phyloP scores from a whole-genome alignment of 1,284 basidiomycete genomes.

The Leccinum fallax region DNA sequence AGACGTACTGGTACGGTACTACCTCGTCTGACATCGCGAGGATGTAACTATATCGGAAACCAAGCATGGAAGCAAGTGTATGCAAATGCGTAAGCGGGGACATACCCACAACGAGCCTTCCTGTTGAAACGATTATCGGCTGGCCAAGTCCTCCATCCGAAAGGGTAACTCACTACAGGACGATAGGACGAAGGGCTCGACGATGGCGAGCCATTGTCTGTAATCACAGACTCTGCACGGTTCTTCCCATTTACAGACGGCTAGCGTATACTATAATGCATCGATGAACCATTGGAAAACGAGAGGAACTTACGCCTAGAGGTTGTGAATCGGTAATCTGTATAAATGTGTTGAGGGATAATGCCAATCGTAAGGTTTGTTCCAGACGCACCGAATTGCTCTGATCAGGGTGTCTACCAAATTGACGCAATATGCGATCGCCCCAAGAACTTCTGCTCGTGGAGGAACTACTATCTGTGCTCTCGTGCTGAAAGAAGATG shows the following conservation, averaged over 20 bases:
- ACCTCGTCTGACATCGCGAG: not conserved
- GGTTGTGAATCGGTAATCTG: constrained; percentile 6
- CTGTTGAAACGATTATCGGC: not conserved
- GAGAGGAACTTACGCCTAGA: constrained; percentile 11
- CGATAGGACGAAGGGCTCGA: not conserved
- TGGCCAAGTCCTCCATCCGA: not conserved
- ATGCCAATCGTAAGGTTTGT: not conserved
- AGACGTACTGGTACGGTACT: constrained; percentile 3
- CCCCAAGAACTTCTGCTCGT: not conserved
- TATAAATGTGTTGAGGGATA: not conserved
- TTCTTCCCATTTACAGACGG: constrained; percentile 2
- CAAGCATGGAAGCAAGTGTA: not conserved
- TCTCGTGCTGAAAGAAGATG: constrained; percentile 2
- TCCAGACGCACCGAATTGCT: constrained; percentile 8
- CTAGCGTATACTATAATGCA: constrained; percentile 2
- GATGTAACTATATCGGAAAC: constrained; percentile 3
- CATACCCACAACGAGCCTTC: constrained; percentile 1
- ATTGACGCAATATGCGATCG: not conserved
- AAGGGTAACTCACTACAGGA: constrained; percentile 5
- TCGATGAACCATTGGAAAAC: not conserved
- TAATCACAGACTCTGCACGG: not conserved
- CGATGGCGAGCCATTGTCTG: not conserved
- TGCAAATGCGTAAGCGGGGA: not conserved
- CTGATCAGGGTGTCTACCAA: not conserved
- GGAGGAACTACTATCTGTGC: not conserved